Percentiles rank a stretch among this genome's conserved stretches.
These are phyloP conservation scores for Komagataella populi DNA, from an alignment of 805 yeast genomes.

Conservation along the genomic window DNA sequence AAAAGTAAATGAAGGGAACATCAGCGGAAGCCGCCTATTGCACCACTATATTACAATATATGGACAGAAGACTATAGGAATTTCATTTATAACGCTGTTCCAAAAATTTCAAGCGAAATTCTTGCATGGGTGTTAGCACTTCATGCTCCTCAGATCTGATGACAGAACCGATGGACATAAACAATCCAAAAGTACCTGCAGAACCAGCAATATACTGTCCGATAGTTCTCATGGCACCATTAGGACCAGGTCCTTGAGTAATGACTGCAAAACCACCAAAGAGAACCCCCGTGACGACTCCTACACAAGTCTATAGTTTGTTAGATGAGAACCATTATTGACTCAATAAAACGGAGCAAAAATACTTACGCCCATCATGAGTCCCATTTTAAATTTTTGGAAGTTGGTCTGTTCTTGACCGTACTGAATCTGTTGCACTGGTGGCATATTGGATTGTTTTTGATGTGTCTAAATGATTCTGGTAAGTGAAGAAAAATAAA, in stretches of 20 bases:
- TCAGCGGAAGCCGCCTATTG: background rate
- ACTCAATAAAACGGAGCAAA: background rate
- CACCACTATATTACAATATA: background rate
- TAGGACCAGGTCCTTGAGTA: slow-evolving; percentile 96
- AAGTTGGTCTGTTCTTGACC: slow-evolving; percentile 69
- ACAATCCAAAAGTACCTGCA: slow-evolving; percentile 91
- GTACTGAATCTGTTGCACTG: slow-evolving; percentile 56
- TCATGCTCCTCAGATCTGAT: slow-evolving; percentile 54
- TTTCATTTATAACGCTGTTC: background rate
- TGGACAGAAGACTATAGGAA: background rate
- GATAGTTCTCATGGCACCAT: slow-evolving; percentile 90
- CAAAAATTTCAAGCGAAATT: slow-evolving; percentile 1
- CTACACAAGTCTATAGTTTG: slow-evolving; percentile 43
- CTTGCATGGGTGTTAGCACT: slow-evolving; percentile 9
- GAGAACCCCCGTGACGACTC: slow-evolving; percentile 88
- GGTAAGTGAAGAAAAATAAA: background rate
- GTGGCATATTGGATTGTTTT: slow-evolving; percentile 29
- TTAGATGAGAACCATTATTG: background rate
- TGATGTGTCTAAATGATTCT: background rate
- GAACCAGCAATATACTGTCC: slow-evolving; percentile 96
- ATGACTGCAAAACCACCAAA: slow-evolving; percentile 89
- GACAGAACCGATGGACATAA: slow-evolving; percentile 92
- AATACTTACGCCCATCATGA: slow-evolving; percentile 73
- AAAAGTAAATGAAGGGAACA: background rate
- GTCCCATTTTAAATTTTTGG: slow-evolving; percentile 97